Base-by-base conservation (phyloP, 768 basidiomycete species). In the Boletus reticuloceps region DNA sequence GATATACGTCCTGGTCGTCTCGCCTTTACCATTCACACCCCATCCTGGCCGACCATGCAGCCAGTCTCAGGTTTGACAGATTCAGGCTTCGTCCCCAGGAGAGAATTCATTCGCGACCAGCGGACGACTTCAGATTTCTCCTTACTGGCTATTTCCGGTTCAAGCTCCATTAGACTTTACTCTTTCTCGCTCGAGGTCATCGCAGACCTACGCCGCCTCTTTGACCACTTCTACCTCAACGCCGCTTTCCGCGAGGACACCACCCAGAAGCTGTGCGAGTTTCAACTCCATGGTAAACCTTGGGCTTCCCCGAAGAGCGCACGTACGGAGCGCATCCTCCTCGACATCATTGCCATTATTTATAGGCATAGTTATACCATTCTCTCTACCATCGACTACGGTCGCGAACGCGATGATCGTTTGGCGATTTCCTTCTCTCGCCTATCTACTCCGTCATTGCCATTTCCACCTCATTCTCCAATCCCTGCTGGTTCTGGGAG, bases 321-420 rank as follows among this genome's bases (percentile, higher is more conserved):
- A 47, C 69, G 75, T 19, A 80, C 87, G 22, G 89, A 91, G 68
- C 83, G 80, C 58, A 82, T 91, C 53, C 73, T 91, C 40, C 71
- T 91, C 56, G 82, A 87, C 61, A 80, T 91, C 54, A 69, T 90
- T 50, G 72, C 79, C 36, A 74, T 84, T 59, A 72, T 91, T 40
- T 83, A 85, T 64, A 79, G 80, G 52, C 79, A 79, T 64, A 85
- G 85, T 39, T 88, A 83, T 65, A 72, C 72, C 22, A 85, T 83
- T 59, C 74, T 89, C 10, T 88, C 88, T 20, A 80, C 80, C 41
- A 75, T 91, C 58, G 88, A 89, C 71, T 91, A 90, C 67, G 89
- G 88, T 32, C 79, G 86, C 53, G 89, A 91, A 69, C 76, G 73
- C 41, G 89, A 90, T 61, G 89, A 91, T 70, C 81, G 84, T 40